phyloP scores from a whole-genome alignment of 1,284 basidiomycete genomes.

The Ceratobasidium sp. region DNA sequence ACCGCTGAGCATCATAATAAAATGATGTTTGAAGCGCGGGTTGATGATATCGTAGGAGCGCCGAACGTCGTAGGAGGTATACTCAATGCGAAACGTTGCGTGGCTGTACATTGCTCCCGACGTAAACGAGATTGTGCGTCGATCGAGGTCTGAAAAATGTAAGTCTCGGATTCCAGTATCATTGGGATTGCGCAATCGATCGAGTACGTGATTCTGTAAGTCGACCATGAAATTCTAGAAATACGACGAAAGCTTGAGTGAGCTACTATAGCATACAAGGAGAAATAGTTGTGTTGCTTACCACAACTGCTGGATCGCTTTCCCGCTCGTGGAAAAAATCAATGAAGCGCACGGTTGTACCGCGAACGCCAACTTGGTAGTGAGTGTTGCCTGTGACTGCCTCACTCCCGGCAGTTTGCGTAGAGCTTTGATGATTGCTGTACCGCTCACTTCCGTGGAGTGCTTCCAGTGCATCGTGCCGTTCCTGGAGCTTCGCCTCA shows the following conservation, averaged over 20 bases:
- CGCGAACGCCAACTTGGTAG: not conserved
- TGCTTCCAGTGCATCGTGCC: not conserved
- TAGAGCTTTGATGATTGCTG: not conserved
- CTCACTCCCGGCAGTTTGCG: not conserved
- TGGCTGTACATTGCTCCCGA: not conserved
- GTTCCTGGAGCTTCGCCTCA: not conserved
- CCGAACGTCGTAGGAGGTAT: conserved; percentile 35
- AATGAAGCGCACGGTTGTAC: not conserved
- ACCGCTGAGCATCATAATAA: not conserved
- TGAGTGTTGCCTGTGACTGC: not conserved
- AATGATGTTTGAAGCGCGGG: conserved; percentile 9
- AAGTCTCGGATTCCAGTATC: not conserved
- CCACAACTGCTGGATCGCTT: not conserved
- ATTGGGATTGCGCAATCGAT: not conserved
- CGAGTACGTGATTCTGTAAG: conserved; percentile 2
- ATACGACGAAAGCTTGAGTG: too few species aligned
- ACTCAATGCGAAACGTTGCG: not conserved
- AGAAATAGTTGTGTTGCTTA: not conserved
- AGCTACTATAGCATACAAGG: too few species aligned
- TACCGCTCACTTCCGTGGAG: not conserved
- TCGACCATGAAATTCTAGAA: not conserved
- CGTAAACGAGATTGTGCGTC: not conserved
- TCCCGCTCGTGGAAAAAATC: not conserved
- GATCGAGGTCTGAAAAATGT: too few species aligned
- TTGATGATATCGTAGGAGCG: conserved; percentile 20